Percentiles rank a stretch among this genome's conserved stretches.
Evolutionary conservation across 179 eudicot genomes (phyloP).

Genomic region (Vitellaria paradoxa): DNA sequence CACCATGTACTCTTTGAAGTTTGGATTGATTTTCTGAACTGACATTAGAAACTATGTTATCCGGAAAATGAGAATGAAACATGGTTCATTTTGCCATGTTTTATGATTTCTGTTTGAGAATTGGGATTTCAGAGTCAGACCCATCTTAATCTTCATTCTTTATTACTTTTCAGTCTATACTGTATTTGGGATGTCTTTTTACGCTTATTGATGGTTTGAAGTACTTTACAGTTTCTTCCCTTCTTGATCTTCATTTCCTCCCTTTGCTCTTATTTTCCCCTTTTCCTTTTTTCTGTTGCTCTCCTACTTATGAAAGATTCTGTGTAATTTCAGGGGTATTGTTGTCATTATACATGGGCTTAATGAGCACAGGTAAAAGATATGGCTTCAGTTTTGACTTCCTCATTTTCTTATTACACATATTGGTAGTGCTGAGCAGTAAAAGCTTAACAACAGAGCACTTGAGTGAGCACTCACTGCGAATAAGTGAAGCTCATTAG

Average conservation of each 20-base stretch:
- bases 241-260: neutral
- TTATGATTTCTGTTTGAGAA: neutral
- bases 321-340: conserved; percentile 72
- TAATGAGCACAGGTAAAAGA: conserved; percentile 77
- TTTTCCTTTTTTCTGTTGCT: neutral
- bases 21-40: neutral
- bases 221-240: neutral
- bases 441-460: neutral
- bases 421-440: neutral
- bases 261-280: neutral
- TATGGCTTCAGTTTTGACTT: conserved; percentile 3
- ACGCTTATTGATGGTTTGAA: neutral
- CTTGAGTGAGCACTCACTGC: neutral
- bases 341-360: conserved; percentile 82
- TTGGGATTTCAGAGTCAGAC: neutral
- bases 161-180: neutral
- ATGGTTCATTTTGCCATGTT: neutral
- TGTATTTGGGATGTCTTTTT: neutral
- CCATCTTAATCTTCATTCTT: neutral
- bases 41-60: neutral
- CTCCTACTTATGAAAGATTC: neutral
- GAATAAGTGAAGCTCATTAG: neutral
- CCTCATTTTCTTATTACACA: neutral
- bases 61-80: neutral
- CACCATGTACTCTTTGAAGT: neutral